Evolutionary conservation across 2,329 filamentous ascomycete genomes (phyloP).

Genomic region (Elsinoe necatrix): DNA sequence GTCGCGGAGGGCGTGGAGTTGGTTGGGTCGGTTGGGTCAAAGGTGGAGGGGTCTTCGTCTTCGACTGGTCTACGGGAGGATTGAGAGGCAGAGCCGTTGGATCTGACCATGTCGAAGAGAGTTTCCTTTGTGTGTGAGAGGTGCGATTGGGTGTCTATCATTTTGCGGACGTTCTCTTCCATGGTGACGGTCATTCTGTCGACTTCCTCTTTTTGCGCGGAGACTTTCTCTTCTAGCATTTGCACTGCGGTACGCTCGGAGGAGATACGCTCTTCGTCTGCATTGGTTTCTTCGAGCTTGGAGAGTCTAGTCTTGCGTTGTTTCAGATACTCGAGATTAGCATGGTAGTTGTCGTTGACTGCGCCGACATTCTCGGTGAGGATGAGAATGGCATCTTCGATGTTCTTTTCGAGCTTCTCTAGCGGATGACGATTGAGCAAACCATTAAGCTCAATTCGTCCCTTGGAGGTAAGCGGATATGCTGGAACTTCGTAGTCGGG

Average conservation of each 20-base stretch:
- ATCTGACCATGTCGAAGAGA: conserved; percentile 35
- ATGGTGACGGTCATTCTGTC: conserved; percentile 45
- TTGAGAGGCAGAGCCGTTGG: conserved; percentile 30
- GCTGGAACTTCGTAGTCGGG: conserved; percentile 47
- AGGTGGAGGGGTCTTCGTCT: conserved; percentile 28
- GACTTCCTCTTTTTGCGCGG: conserved; percentile 37
- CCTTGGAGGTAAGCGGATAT: conserved; percentile 42
- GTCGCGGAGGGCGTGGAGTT: conserved; percentile 29
- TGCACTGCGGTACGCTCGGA: conserved; percentile 31
- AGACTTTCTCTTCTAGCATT: conserved; percentile 34
- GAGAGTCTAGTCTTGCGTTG: conserved; percentile 24
- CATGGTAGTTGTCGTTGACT: conserved; percentile 48
- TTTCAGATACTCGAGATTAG: conserved; percentile 24
- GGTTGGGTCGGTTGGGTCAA: conserved; percentile 33
- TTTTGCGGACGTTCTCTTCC: conserved; percentile 49
- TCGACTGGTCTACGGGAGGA: conserved; percentile 27
- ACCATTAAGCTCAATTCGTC: conserved; percentile 39
- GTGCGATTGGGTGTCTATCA: conserved; percentile 49
- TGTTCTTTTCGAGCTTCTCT: conserved; percentile 40
- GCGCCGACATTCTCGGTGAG: conserved; percentile 44
- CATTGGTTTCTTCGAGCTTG: conserved; percentile 26
- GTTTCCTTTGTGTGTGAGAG: conserved; percentile 38
- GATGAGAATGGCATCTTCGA: conserved; percentile 39
- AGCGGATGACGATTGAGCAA: conserved; percentile 38
- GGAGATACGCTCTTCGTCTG: conserved; percentile 18